Conservation (phyloP, 1,284 basidiomycete species). For the Moniliophthora roreri region DNA sequence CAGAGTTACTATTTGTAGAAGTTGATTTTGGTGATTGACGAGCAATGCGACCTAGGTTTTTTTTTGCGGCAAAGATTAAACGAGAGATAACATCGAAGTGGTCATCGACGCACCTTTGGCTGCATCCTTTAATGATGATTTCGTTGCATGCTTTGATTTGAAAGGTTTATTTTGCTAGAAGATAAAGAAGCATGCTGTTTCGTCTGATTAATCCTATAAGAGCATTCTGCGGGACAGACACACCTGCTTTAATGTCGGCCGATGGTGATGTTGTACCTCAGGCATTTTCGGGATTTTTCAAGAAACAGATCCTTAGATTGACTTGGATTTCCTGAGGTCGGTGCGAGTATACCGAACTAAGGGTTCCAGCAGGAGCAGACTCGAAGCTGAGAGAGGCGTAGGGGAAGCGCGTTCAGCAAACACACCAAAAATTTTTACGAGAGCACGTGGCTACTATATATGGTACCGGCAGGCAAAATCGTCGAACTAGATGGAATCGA, state of each 20-base stretch:
- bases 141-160: constrained; percentile 88
- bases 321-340: not conserved
- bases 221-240: constrained; percentile 15
- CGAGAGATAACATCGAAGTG: not conserved
- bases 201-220: constrained; percentile 3
- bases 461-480: too few relatives aligned
- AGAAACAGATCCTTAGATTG: not conserved
- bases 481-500: too few relatives aligned
- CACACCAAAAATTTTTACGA: too few relatives aligned
- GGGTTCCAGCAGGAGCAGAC: too few relatives aligned
- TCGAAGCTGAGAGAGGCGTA: too few relatives aligned
- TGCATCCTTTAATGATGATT: constrained; percentile 76
- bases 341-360: too few relatives aligned
- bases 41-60: constrained; percentile 48
- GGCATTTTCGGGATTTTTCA: constrained; percentile 27
- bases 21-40: constrained; percentile 54
- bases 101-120: constrained; percentile 64
- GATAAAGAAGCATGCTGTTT: not conserved
- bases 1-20: constrained; percentile 34
- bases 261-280: constrained; percentile 54
- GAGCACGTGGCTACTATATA: too few relatives aligned
- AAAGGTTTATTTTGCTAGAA: constrained; percentile 82
- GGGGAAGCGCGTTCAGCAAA: too few relatives aligned
- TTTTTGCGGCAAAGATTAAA: not conserved
- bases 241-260: constrained; percentile 86